Conservation (phyloP, 305 asterid species). For the Solanum hybrid region DNA sequence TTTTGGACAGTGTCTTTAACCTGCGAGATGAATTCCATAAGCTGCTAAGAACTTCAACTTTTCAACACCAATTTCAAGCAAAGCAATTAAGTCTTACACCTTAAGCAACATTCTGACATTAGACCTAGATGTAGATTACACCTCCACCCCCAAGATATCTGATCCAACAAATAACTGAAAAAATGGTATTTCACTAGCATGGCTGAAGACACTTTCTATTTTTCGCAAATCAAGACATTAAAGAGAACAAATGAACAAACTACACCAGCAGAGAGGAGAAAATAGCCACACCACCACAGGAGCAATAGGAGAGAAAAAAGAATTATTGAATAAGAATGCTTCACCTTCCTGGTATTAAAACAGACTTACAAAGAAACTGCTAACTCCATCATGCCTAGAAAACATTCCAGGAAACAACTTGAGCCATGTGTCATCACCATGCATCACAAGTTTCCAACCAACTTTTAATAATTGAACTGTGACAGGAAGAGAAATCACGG, state of each 20-base stretch:
- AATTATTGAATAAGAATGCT: not conserved
- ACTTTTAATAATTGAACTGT: constrained; percentile 60
- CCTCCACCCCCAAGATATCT: not conserved
- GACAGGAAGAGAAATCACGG: constrained; percentile 8
- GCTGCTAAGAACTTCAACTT: not conserved
- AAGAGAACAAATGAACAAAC: not conserved
- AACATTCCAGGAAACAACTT: constrained; percentile 79
- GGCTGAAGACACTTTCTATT: not conserved
- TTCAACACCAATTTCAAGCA: not conserved
- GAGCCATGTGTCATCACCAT: constrained; percentile 92
- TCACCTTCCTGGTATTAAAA: not conserved
- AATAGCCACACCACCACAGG: not conserved
- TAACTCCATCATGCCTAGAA: constrained; percentile 75
- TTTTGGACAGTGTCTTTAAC: constrained; percentile 77
- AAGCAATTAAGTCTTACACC: not conserved
- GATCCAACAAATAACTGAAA: not conserved
- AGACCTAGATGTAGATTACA: not conserved
- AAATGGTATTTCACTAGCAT: not conserved
- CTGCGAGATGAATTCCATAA: constrained; percentile 23
- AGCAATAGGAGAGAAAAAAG: not conserved
- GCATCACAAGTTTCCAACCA: constrained; percentile 92
- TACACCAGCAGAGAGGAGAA: not conserved
- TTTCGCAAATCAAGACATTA: not conserved
- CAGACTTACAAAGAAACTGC: constrained; percentile 81
- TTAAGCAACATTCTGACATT: not conserved